Evolutionary conservation across 1,284 basidiomycete genomes (phyloP).

Genomic region (Mrakiaceae sp.): DNA sequence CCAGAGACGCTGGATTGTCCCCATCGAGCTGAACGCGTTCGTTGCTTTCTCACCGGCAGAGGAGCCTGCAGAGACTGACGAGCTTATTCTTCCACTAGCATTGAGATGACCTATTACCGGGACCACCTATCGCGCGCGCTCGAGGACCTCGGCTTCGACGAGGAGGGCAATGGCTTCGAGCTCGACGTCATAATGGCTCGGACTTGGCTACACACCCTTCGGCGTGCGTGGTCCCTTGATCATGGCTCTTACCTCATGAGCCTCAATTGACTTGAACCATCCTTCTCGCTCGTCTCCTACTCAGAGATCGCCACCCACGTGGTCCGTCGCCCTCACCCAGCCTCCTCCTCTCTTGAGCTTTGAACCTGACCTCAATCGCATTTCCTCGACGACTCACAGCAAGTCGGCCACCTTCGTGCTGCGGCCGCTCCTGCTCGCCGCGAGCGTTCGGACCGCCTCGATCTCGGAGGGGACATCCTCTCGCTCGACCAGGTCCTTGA

Average conservation of each 20-base stretch:
- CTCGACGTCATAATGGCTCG: background rate
- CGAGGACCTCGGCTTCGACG: conserved; percentile 1
- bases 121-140: background rate
- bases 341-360: no score
- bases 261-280: background rate
- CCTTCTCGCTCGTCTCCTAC: background rate
- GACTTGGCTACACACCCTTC: background rate
- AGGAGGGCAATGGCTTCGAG: conserved; percentile 1
- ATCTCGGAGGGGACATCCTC: background rate
- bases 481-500: conserved; percentile 2
- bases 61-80: background rate
- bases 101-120: conserved; percentile 8
- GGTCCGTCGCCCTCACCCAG: background rate
- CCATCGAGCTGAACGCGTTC: conserved; percentile 1
- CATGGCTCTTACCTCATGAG: background rate
- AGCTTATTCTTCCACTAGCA: background rate
- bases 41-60: background rate
- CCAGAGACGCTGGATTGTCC: conserved; percentile 10
- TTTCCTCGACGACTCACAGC: no score
- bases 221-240: background rate
- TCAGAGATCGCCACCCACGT: conserved; percentile 13
- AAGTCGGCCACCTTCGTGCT: no score
- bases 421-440: background rate
- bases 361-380: no score
- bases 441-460: background rate